Base-by-base conservation (phyloP, 2,329 filamentous ascomycete species). In the Coniella lustricola region DNA sequence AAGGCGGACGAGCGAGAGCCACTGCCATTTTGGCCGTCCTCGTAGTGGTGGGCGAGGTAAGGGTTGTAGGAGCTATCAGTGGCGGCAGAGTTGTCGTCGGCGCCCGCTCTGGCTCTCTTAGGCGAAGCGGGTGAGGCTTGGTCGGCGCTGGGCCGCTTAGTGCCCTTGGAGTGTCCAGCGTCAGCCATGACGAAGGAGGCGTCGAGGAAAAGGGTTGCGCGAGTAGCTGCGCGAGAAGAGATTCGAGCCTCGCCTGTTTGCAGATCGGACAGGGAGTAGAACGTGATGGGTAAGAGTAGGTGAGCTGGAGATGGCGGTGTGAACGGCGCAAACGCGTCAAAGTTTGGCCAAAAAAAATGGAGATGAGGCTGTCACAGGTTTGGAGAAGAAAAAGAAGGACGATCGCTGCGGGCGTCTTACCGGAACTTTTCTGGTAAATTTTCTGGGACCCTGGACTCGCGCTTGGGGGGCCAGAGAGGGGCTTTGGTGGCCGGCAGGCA, bases 21-120 rank as follows among this genome's bases (percentile, higher is more conserved):
- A 50, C 61, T 56, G 45, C 66, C 64, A 57, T 69, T 71, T 64
- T 62, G 64, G 38, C 3, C 25, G 25, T 10, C 62, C 31, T 61
- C 76, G 67, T 91, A 82, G 81, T 86, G 85, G 68, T 98, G 93
- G 49, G 90, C 87, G 54, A 98, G 81, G 72, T 98, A 97, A 1
- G 87, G 88, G 65, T 97, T 97, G 63, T 77, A 64, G 14, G 36
- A 50, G 44, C 42, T 49, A 42, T 54, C 56, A 39, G 54, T 55
- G 12, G 47, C 50, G 49, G 42, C 31, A 25, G 31, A 40, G 37
- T 29, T 31, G 10, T 21, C 14, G 38, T 54, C 51, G 46, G 44
- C 51, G 18, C 55, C 51, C 10, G 46, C 48, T 54, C 60, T 66
- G 35, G 57, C 50, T 20, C 64, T 58, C 57, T 60, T 59, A 20